Conservation (phyloP, 2,329 filamentous ascomycete genomes). For the Aaosphaeria arxii region DNA sequence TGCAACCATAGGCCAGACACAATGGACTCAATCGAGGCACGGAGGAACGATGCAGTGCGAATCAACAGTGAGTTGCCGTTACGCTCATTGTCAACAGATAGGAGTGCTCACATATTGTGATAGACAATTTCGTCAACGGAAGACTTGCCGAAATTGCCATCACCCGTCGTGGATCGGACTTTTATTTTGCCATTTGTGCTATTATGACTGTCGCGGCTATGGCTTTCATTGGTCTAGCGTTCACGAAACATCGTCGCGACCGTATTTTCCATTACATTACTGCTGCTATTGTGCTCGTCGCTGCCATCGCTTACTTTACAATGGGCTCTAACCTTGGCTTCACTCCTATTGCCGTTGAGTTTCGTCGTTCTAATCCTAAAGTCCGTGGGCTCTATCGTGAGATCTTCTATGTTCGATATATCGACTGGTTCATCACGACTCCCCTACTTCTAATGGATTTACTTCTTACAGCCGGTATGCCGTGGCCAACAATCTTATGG, state of each 20-base stretch:
- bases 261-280: slow-evolving; percentile 66
- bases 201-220: slow-evolving; percentile 58
- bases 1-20: too few relatives aligned
- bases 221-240: slow-evolving; percentile 50
- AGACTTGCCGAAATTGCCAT: slow-evolving; percentile 53
- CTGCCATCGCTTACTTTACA: slow-evolving; percentile 62
- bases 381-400: slow-evolving; percentile 55
- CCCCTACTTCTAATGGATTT: slow-evolving; percentile 62
- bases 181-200: slow-evolving; percentile 61
- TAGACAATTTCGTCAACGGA: slow-evolving; percentile 46
- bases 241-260: slow-evolving; percentile 53
- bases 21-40: too few relatives aligned
- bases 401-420: slow-evolving; percentile 66
- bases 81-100: too few relatives aligned
- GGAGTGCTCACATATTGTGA: too few relatives aligned
- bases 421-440: slow-evolving; percentile 64
- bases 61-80: too few relatives aligned
- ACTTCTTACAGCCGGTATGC: slow-evolving; percentile 62
- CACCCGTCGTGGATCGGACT: slow-evolving; percentile 58
- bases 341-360: slow-evolving; percentile 62
- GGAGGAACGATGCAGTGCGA: too few relatives aligned
- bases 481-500: slow-evolving; percentile 62
- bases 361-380: slow-evolving; percentile 43
- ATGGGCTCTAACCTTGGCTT: slow-evolving; percentile 67
- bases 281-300: slow-evolving; percentile 56